Percentiles rank a stretch among this genome's conserved stretches.
Evolutionary conservation across 1,139 yeast species (phyloP).

Genomic region (Eremothecium sinecaudum): DNA sequence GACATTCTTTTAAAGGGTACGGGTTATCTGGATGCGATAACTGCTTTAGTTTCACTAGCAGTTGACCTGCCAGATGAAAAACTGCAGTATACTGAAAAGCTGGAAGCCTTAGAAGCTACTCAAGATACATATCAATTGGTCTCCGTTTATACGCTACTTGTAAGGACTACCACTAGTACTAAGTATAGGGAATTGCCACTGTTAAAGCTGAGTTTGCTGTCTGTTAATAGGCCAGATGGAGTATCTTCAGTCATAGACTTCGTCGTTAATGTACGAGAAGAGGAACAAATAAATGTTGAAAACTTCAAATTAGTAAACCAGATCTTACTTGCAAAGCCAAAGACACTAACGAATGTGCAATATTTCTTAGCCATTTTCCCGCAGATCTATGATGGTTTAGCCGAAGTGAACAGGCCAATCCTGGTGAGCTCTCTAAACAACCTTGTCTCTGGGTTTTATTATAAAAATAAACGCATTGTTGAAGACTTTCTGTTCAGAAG

Average conservation of each 20-base stretch:
- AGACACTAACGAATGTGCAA: constrained; percentile 35
- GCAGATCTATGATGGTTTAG: constrained; percentile 51
- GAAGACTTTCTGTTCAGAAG: constrained; percentile 48
- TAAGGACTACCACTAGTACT: constrained; percentile 37
- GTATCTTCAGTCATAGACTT: constrained; percentile 65
- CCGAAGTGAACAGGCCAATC: constrained; percentile 52
- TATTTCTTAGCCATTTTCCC: constrained; percentile 50
- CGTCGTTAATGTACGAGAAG: constrained; percentile 65
- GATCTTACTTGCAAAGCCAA: constrained; percentile 56
- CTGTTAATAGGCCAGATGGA: constrained; percentile 56
- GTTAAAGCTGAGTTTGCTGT: constrained; percentile 42
- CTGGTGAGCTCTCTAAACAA: constrained; percentile 51
- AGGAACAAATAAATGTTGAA: constrained; percentile 52
- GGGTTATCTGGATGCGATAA: constrained; percentile 61
- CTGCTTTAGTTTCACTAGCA: constrained; percentile 43
- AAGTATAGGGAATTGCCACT: constrained; percentile 40
- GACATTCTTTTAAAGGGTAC: constrained; percentile 56
- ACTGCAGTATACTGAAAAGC: constrained; percentile 6
- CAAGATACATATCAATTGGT: constrained; percentile 57
- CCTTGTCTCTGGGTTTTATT: constrained; percentile 45
- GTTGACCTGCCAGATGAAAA: constrained; percentile 2
- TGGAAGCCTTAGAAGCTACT: constrained; percentile 31
- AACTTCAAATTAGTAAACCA: constrained; percentile 58
- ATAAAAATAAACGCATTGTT: constrained; percentile 43
- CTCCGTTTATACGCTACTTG: constrained; percentile 44